Base-by-base conservation (phyloP, 2,329 filamentous ascomycete genomes). In the Verticillium tricorpus region DNA sequence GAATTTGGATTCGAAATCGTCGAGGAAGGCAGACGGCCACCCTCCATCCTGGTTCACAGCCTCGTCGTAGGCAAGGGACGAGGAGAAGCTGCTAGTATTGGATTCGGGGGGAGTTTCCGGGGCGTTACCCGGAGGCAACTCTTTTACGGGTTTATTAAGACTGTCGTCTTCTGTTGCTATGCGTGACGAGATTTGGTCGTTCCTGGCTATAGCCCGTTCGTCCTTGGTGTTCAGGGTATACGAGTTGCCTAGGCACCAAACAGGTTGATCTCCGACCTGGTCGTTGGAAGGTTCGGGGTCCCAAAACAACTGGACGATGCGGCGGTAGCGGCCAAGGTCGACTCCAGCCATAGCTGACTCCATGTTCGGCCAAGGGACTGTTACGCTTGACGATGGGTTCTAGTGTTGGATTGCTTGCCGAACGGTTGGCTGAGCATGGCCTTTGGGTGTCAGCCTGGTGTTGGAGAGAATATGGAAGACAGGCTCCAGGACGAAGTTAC, bases 281-380 rank as follows among this genome's bases (percentile, higher is more conserved):
- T 96, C 88, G 77, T 97, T 97, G 65, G 85, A 86, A 6, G 93
- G 93, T 66, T 93, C 88, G 0, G 93, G 92, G 69, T 97, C 93
- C 89, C 93, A 97, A 71, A 98, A 89, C 78, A 91, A 92, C 77
- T 94, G 91, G 63, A 97, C 89, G 69, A 97, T 87, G 66, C 90
- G 90, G 76, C 92, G 91, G 64, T 83, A 83, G 68, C 90, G 89
- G 68, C 90, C 86, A 63, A 96, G 80, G 70, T 96, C 91, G 61
- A 90, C 85, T 62, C 84, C 87, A 39, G 80, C 78, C 65, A 81
- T 74, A 15, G 74, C 72, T 31, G 68, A 69, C 61, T 77, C 73
- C 72, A 77, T 65, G 11, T 11, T 57, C n/a, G 39, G 25, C 25
- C 22, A 56, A 61, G 19, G 15, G 9, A 55, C 11, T 32, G 54